Evolutionary conservation across 164 flowering plant genomes (phyloP), one percentile per base, ranked within the genome.

Genomic region (Stephania yunnanensis): DNA sequence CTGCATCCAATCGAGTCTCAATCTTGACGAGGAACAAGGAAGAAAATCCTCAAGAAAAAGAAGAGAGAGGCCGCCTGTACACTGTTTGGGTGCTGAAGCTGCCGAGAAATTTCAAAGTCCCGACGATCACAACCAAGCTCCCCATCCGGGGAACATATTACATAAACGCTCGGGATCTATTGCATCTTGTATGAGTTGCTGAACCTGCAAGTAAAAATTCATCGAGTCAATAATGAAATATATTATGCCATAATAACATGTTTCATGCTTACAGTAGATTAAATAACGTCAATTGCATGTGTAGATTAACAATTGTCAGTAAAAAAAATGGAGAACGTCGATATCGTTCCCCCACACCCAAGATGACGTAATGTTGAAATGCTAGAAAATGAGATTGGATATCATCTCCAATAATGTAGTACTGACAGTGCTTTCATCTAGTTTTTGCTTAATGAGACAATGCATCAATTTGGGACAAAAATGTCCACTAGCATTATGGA

Each of bases 61-160:
- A 22, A 25, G 42, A 17, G 19, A 42, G 71, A 52, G 22, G 46
- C 76, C 80, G 80, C 81, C 80, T 78, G 76, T 83, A 80, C 85
- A 80, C 70, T 42, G 70, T 29, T 73, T 48, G 78, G 75, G 68
- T 65, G 74, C 42, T 7, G 22, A 13, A 73, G 71, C 73, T 70
- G 71, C 73, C 25, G 52, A 9, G 29, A 61, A 7, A 13, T 72
- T 68, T 19, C 0, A 46, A 65, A 17, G 19, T 13, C 6, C 52
- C 46, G 11, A 5, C 45, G 10, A 69, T 91, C 86, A 95, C 88
- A 95, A 29, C 99, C 99, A 95, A 73, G 97, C 90, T 76, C 90
- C 99, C 99, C 99, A 95, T n/a, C 99, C 99, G 45, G 99, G 95
- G 81, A 89, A 95, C 97, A 95, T 82, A 64, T 89, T 92, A 77